A percentile compares a stretch with the other conserved stretches of the same genome.
Evolutionary conservation across 352 stramenopile genomes (phyloP).

Genomic region (Plasmopara halstedii): DNA sequence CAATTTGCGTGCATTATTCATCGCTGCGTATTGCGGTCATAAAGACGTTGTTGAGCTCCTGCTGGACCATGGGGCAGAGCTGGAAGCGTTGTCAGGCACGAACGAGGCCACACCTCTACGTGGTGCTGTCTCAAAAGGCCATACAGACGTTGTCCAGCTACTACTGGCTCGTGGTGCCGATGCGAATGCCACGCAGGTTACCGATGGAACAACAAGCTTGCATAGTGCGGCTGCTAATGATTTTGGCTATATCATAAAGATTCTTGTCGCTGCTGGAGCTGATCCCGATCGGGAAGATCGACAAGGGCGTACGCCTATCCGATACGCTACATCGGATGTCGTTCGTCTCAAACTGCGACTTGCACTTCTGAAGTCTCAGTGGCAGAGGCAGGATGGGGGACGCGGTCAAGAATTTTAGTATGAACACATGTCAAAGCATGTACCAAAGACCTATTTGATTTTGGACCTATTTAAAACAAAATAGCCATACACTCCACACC

Average conservation of each 20-base stretch:
- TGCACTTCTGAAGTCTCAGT: slow-evolving; percentile 47
- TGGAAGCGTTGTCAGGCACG: slow-evolving; percentile 32
- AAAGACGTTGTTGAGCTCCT: slow-evolving; percentile 33
- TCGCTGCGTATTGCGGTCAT: slow-evolving; percentile 46
- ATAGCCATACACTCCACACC: no score
- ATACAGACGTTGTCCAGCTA: slow-evolving; percentile 26
- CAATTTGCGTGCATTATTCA: slow-evolving; percentile 34
- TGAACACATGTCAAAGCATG: slow-evolving; percentile 25
- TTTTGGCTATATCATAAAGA: slow-evolving; percentile 29
- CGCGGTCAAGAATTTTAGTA: slow-evolving; percentile 2
- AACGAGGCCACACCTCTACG: slow-evolving; percentile 44
- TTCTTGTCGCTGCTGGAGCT: slow-evolving; percentile 26
- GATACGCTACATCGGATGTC: slow-evolving; percentile 37
- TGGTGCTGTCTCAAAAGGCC: slow-evolving; percentile 34
- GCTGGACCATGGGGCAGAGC: slow-evolving; percentile 28
- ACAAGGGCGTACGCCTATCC: slow-evolving; percentile 28
- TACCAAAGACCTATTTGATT: slow-evolving; percentile 6
- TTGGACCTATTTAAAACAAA: not conserved
- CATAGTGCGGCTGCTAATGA: slow-evolving; percentile 42
- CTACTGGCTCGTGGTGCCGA: slow-evolving; percentile 34
- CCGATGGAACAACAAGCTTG: slow-evolving; percentile 36
- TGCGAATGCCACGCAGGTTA: slow-evolving; percentile 30
- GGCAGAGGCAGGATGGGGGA: slow-evolving; percentile 28
- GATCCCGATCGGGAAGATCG: slow-evolving; percentile 31
- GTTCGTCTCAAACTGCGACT: slow-evolving; percentile 41